Percentiles rank a stretch among this genome's conserved stretches.
Evolutionary conservation across 2,329 filamentous ascomycete species (phyloP).

Genomic region (Pseudogymnoascus sp.): DNA sequence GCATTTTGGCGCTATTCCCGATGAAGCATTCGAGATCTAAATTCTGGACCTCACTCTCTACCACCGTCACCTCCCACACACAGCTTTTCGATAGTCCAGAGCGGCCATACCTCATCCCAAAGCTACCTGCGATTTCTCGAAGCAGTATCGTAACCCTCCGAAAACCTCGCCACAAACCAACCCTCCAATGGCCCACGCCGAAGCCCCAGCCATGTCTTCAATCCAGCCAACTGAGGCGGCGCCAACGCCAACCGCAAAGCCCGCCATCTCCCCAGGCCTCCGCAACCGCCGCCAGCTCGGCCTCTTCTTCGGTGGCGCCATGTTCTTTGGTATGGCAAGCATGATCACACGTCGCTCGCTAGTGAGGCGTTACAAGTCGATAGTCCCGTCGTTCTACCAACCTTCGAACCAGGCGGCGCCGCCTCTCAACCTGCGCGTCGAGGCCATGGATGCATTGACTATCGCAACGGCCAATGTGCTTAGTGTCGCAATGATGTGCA

Average conservation of each 20-base stretch:
- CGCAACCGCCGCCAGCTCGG: slow-evolving; percentile 46
- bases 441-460: slow-evolving; percentile 76
- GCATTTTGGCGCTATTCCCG: slow-evolving; percentile 2
- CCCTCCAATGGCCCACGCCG: slow-evolving; percentile 4
- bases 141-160: not conserved
- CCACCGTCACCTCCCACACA: not conserved
- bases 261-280: slow-evolving; percentile 9
- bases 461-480: slow-evolving; percentile 81
- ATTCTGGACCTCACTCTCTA: slow-evolving; percentile 1
- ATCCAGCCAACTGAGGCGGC: not conserved
- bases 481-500: slow-evolving; percentile 64
- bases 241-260: slow-evolving; percentile 14
- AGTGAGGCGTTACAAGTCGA: slow-evolving; percentile 49
- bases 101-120: not conserved
- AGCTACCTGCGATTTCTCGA: not conserved
- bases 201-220: slow-evolving; percentile 4
- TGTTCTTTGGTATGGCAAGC: slow-evolving; percentile 66
- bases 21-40: not conserved
- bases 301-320: slow-evolving; percentile 65
- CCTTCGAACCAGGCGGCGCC: slow-evolving; percentile 47
- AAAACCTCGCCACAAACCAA: slow-evolving; percentile 3
- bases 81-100: not conserved
- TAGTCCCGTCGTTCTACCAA: slow-evolving; percentile 64
- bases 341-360: slow-evolving; percentile 65
- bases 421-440: slow-evolving; percentile 53